These are phyloP conservation scores for Colletotrichum siamense DNA, from an alignment of 2,329 filamentous ascomycete genomes.

Conservation along the genomic window DNA sequence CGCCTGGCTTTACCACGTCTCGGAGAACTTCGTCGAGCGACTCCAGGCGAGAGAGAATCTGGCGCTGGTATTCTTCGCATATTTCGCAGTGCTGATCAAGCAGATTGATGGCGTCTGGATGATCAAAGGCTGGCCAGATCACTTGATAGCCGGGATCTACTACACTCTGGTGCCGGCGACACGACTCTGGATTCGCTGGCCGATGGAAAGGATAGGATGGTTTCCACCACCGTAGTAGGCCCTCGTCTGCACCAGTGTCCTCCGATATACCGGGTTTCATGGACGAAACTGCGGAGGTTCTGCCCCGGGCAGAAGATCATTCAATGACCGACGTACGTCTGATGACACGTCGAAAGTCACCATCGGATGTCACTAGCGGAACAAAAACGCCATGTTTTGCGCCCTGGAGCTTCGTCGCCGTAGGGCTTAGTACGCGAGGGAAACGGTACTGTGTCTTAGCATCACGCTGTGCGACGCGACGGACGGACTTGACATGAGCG, in stretches of 20 bases:
- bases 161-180: neutral
- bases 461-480: neutral
- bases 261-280: neutral
- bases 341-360: neutral
- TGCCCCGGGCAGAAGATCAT: neutral
- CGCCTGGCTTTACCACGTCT: neutral
- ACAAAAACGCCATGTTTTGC: neutral
- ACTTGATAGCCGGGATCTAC: neutral
- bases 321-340: neutral
- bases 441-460: neutral
- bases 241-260: neutral
- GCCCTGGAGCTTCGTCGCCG: neutral
- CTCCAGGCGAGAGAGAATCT: neutral
- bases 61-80: neutral
- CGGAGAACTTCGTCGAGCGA: fast-evolving
- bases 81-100: neutral
- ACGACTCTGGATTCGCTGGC: neutral
- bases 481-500: neutral
- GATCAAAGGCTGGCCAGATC: neutral
- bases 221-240: neutral
- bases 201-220: neutral
- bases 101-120: neutral
- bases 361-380: neutral
- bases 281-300: neutral
- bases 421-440: neutral